phyloP scores from a whole-genome alignment of 495 filamentous ascomycete species.

The Talaromyces thailandensis region DNA sequence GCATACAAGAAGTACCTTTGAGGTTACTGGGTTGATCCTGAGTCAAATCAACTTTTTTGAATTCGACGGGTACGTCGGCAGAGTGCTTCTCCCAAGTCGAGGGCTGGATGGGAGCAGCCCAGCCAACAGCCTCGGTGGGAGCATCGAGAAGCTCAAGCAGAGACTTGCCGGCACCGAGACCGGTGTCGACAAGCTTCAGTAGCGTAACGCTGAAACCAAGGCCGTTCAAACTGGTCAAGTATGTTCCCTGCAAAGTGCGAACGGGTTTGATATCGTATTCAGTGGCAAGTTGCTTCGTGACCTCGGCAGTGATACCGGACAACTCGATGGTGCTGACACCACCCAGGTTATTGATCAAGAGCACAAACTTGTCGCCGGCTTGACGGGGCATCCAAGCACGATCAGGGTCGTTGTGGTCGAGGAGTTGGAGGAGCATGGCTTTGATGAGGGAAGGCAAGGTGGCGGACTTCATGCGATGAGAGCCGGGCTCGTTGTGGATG shows the following conservation, averaged over 20 bases:
- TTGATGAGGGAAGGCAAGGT: constrained; percentile 62
- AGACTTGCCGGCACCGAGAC: constrained; percentile 62
- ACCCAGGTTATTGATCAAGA: constrained; percentile 93
- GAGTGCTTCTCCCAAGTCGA: constrained; percentile 43
- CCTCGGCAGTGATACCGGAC: constrained; percentile 80
- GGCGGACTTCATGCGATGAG: constrained; percentile 53
- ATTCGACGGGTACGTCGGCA: constrained; percentile 25
- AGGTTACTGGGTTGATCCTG: constrained; percentile 60
- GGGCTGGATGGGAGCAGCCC: constrained; percentile 60
- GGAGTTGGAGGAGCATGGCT: constrained; percentile 72
- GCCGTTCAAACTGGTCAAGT: constrained; percentile 84
- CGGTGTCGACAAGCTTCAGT: constrained; percentile 71
- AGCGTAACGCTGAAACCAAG: constrained; percentile 86
- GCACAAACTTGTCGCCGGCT: constrained; percentile 51
- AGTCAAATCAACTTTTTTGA: constrained; percentile 47
- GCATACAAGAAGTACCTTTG: constrained; percentile 30
- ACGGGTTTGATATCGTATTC: constrained; percentile 65
- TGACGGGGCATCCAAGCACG: constrained; percentile 67
- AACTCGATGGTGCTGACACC: constrained; percentile 83
- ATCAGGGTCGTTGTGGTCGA: constrained; percentile 72
- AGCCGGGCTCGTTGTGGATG: constrained; percentile 94
- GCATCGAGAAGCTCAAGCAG: constrained; percentile 86
- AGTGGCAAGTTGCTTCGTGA: constrained; percentile 64
- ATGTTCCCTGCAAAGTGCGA: constrained; percentile 49
- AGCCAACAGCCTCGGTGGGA: constrained; percentile 76